Conservation (phyloP, 2,329 filamentous ascomycete genomes). For the Xylaria sp. region DNA sequence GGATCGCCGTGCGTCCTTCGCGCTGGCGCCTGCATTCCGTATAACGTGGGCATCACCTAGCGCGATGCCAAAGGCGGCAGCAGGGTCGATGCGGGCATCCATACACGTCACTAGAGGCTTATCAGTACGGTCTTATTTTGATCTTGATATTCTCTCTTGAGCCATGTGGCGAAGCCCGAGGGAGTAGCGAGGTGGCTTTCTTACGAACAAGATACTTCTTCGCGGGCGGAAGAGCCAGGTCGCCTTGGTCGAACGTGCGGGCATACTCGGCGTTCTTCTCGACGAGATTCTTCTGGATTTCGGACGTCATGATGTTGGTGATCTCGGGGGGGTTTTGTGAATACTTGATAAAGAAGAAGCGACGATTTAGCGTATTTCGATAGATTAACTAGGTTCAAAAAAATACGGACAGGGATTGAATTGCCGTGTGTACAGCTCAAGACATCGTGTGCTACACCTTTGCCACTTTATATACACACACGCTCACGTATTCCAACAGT, state of each 20-base stretch:
- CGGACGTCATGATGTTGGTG: constrained; percentile 46
- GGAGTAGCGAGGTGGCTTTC: constrained; percentile 30
- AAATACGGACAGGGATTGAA: constrained; percentile 5
- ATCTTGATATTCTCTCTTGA: neutral
- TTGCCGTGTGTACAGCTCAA: neutral
- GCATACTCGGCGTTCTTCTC: constrained; percentile 68
- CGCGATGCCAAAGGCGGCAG: constrained; percentile 74
- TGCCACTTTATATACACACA: constrained; percentile 26
- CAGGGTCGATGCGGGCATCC: constrained; percentile 79
- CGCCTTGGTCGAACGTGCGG: constrained; percentile 70
- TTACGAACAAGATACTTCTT: constrained; percentile 74
- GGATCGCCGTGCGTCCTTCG: constrained; percentile 75
- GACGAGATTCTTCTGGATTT: constrained; percentile 65
- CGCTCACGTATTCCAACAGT: neutral
- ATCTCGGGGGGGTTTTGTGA: neutral
- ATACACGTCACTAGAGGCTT: constrained; percentile 75
- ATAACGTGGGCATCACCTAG: constrained; percentile 84
- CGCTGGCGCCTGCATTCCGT: constrained; percentile 76
- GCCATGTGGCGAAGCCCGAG: neutral
- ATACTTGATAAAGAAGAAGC: neutral
- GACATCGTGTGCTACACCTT: neutral
- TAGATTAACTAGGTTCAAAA: neutral
- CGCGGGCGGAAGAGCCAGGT: constrained; percentile 74
- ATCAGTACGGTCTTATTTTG: neutral
- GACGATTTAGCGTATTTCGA: neutral